Percentiles rank a stretch among this genome's conserved stretches.
Conservation (phyloP, 2,329 filamentous ascomycete genomes). For the Pestalotiopsis sp. region DNA sequence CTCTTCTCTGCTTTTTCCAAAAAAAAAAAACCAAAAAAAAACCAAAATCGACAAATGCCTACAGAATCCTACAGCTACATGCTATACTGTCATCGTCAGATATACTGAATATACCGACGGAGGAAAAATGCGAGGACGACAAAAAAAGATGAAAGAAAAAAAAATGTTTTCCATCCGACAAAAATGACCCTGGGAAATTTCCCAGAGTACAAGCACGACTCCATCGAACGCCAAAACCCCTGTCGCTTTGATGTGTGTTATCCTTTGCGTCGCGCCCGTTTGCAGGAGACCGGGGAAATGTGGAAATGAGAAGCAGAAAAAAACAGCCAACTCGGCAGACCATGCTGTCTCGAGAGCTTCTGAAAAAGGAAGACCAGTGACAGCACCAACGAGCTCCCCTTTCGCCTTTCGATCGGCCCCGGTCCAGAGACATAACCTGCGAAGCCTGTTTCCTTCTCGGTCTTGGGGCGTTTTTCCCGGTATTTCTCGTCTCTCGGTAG, state of each 20-base stretch:
- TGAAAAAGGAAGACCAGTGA: neutral
- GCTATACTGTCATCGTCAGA: neutral
- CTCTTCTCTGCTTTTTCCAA: neutral
- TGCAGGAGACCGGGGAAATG: neutral
- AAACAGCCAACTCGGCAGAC: neutral
- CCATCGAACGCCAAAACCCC: slow-evolving; percentile 4
- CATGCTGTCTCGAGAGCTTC: neutral
- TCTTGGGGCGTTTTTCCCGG: neutral
- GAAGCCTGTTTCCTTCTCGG: neutral
- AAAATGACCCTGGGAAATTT: neutral
- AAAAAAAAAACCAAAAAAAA: no score
- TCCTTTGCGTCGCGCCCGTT: neutral
- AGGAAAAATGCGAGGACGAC: neutral
- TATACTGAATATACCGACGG: neutral
- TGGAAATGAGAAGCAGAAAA: neutral
- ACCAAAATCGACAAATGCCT: neutral
- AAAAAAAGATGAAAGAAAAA: neutral
- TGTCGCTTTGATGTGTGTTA: slow-evolving; percentile 5
- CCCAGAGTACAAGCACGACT: neutral
- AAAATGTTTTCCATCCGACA: neutral
- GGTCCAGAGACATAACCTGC: neutral
- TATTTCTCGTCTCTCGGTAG: neutral
- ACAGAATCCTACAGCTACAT: neutral
- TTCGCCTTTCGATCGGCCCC: neutral
- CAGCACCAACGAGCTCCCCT: neutral